Base-by-base conservation (phyloP, 2,329 filamentous ascomycete species). In the Fusarium dlaminii region DNA sequence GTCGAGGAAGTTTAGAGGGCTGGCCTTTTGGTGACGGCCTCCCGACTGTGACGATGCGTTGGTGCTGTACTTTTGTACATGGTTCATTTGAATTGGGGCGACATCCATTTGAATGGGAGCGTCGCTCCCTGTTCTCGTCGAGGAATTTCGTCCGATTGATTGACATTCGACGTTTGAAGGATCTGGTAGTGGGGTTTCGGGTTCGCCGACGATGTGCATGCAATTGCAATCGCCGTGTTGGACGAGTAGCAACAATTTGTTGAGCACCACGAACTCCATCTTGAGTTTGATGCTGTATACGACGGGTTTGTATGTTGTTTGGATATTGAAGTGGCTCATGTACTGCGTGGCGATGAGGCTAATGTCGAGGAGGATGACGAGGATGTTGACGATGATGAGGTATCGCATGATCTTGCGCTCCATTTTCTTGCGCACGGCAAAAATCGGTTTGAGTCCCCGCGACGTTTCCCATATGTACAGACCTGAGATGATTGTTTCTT, bases 271-370 rank as follows among this genome's bases (percentile, higher is more conserved):
- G 10, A 74, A 74, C 14, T 74, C 72, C 72, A 74, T 75, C 57
- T 74, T 74, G 8, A 74, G 57, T 43, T 74, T 74, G 32, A 74
- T 75, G 64, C 72, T 74, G 59, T 74, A 74, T 11, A 74, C 72
- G 20, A 74, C 72, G 12, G 72, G 72, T 11, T 74, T 74, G 68
- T 73, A 75, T 4, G 72, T 74, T 10, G 72, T 74, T 27, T 74
- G 72, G 8, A 74, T 75, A 48, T 66, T 72, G 27, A 74, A 74
- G 46, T 73, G 68, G 40, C 60, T 63, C 59, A 73, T 68, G n/a
- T 75, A 74, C 22, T 74, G 72, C 8, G 64, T 74, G 8, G 46
- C 14, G 7, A 75, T 68, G 30, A 74, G 63, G 32, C 55, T 66
- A 14, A 74, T 57, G 29, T 74, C 72, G 48, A 74, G 72, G 18